Conservation (phyloP, 306 rosid species). For the Cucumis hystrix region DNA sequence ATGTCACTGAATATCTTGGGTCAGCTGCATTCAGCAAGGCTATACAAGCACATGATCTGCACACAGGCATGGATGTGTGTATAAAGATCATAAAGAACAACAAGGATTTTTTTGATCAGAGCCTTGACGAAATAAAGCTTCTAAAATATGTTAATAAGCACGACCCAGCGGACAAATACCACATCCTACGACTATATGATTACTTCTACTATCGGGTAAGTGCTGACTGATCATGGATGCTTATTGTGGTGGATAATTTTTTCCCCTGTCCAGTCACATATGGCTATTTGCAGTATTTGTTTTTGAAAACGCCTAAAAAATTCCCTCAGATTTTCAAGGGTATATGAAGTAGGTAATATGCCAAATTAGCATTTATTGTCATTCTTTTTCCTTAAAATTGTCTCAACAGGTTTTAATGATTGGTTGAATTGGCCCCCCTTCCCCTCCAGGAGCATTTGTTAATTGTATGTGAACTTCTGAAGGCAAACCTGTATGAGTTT, state of each 20-base stretch:
- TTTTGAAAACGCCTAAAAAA: not conserved
- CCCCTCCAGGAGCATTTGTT: slow-evolving; percentile 78
- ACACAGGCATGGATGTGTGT: slow-evolving; percentile 97
- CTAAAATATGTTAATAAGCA: slow-evolving; percentile 96
- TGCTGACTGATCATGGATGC: slow-evolving; percentile 8
- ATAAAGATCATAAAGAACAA: slow-evolving; percentile 97
- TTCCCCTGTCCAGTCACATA: not conserved
- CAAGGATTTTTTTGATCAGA: slow-evolving; percentile 98
- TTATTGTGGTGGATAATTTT: not conserved
- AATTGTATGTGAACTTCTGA: slow-evolving; percentile 93
- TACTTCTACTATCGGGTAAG: slow-evolving; percentile 94
- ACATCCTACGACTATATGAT: slow-evolving; percentile 90
- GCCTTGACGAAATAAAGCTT: slow-evolving; percentile 98
- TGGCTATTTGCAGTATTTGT: not conserved
- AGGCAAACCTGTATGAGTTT: slow-evolving; percentile 94
- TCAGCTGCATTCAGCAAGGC: slow-evolving; percentile 99
- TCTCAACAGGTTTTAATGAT: slow-evolving; percentile 1
- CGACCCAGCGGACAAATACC: slow-evolving; percentile 92
- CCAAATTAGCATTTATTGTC: not conserved
- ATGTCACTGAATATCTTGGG: slow-evolving; percentile 96
- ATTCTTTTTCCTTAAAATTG: not conserved
- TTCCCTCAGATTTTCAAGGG: not conserved
- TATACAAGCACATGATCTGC: slow-evolving; percentile 95
- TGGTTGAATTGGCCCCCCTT: not conserved
- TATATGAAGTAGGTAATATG: not conserved